Percentiles rank a stretch among this genome's conserved stretches.
Conservation (phyloP, 2,329 filamentous ascomycete species). For the Diaporthe helianthi region DNA sequence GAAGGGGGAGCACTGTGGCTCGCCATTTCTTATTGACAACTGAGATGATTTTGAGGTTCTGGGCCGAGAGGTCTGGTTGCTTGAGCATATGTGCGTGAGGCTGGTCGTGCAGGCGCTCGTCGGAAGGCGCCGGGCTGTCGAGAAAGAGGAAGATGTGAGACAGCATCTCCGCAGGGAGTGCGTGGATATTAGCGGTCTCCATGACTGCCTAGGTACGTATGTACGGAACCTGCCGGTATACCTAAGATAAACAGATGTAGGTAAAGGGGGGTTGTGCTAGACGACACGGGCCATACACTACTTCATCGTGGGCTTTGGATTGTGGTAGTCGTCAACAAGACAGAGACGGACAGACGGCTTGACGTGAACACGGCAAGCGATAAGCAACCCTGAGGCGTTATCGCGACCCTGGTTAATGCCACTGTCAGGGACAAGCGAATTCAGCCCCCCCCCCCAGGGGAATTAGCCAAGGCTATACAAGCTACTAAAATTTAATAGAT, state of each 20-base stretch:
- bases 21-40: constrained; percentile 62
- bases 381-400: constrained; percentile 15
- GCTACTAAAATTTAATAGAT: no score
- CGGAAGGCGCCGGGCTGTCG: constrained; percentile 56
- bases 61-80: constrained; percentile 36
- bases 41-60: constrained; percentile 63
- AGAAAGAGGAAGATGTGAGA: constrained; percentile 64
- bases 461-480: no score
- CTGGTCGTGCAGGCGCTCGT: constrained; percentile 55
- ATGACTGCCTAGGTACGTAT: no score
- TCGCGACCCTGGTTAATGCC: constrained; percentile 1
- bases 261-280: neutral
- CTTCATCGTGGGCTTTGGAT: neutral
- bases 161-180: constrained; percentile 68
- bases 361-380: neutral
- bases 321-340: neutral
- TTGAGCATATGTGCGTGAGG: constrained; percentile 50
- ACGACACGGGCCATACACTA: neutral
- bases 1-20: constrained; percentile 55
- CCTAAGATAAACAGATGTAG: neutral
- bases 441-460: no score
- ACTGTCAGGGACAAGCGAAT: no score
- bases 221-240: neutral
- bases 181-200: constrained; percentile 37
- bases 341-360: neutral